phyloP scores from a whole-genome alignment of 495 filamentous ascomycete species.

The Penicillium angulare region DNA sequence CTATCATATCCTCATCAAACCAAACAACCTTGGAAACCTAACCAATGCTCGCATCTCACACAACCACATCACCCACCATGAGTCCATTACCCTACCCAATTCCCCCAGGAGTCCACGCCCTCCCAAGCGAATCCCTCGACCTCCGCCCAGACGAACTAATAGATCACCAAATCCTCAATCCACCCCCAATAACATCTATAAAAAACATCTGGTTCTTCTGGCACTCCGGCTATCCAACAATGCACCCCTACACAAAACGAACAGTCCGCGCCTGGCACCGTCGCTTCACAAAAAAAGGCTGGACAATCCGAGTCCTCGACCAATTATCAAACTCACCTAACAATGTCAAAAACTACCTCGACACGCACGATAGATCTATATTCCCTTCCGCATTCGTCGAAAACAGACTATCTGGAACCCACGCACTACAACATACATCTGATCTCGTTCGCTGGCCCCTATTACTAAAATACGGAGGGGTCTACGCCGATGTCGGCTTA shows the following conservation, averaged over 20 bases:
- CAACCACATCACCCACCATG: neutral
- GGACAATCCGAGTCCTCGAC: slow-evolving; percentile 53
- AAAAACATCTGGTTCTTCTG: slow-evolving; percentile 62
- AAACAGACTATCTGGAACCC: slow-evolving; percentile 43
- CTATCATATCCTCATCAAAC: too few species aligned
- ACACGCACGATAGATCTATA: slow-evolving; percentile 38
- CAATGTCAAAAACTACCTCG: slow-evolving; percentile 49
- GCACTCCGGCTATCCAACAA: slow-evolving; percentile 43
- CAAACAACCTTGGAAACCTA: too few species aligned
- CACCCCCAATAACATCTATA: slow-evolving; percentile 35
- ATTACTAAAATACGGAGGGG: slow-evolving; percentile 52
- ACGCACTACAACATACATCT: slow-evolving; percentile 52
- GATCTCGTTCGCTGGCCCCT: slow-evolving; percentile 57
- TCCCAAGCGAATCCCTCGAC: slow-evolving; percentile 25
- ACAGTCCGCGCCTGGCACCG: slow-evolving; percentile 57
- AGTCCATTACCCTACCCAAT: neutral
- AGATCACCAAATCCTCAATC: slow-evolving; percentile 41
- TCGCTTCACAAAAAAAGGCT: slow-evolving; percentile 48
- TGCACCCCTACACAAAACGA: slow-evolving; percentile 53
- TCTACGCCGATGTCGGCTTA: slow-evolving; percentile 55
- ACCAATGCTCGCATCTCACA: neutral
- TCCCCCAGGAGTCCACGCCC: slow-evolving; percentile 12
- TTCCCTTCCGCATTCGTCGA: slow-evolving; percentile 52
- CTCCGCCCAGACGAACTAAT: slow-evolving; percentile 45
- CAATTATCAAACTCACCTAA: slow-evolving; percentile 36